Evolutionary conservation across 73 alveolate species (phyloP).

Genomic region (Tetrahymena thermophila): DNA sequence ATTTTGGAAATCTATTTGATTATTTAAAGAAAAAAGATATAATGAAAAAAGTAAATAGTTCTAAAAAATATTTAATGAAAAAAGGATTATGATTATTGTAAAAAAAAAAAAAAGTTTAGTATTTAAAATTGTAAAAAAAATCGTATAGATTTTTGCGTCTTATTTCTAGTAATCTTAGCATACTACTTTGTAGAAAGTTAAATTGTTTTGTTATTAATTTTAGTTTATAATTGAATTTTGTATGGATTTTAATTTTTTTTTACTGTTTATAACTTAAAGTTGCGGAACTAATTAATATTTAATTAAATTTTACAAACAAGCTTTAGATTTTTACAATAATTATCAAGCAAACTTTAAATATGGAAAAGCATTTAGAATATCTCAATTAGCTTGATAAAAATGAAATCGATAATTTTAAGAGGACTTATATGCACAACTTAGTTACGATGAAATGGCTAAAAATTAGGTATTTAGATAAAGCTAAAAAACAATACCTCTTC

Average conservation of each 20-base stretch:
- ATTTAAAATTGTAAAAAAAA: no score
- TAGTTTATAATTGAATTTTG: background rate
- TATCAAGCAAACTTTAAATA: background rate
- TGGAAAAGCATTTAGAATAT: background rate
- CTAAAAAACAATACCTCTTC: constrained; percentile 18
- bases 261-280: background rate
- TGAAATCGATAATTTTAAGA: background rate
- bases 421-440: background rate
- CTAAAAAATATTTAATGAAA: background rate
- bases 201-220: background rate
- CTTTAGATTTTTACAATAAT: background rate
- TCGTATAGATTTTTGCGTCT: background rate
- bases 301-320: background rate
- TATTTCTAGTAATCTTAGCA: background rate
- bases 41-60: no score
- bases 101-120: background rate
- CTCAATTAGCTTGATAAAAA: background rate
- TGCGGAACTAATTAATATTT: background rate
- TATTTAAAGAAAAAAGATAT: no score
- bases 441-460: constrained; percentile 22
- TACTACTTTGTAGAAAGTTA: background rate
- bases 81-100: background rate
- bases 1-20: no score
- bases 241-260: no score
- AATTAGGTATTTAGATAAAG: background rate